Evolutionary conservation across 2,329 filamentous ascomycete genomes (phyloP).

Genomic region (Fusarium sp.): DNA sequence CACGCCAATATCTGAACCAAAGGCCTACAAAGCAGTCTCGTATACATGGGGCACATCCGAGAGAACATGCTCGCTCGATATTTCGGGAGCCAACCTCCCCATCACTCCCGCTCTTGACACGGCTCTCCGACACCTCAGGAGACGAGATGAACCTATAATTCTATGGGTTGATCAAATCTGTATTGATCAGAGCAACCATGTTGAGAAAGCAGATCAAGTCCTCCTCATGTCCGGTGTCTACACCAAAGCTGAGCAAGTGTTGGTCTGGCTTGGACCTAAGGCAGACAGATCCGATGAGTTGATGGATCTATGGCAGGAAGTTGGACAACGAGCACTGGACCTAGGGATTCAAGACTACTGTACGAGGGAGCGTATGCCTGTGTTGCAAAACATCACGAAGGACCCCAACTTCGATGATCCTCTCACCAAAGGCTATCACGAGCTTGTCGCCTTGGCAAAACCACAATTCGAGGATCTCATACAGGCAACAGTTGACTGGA

Average conservation of each 20-base stretch:
- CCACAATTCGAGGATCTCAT: neutral
- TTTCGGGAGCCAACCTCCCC: neutral
- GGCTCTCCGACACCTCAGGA: neutral
- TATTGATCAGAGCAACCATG: neutral
- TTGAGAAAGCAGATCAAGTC: conserved; percentile 1
- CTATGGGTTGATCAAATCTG: conserved; percentile 8
- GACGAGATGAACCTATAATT: neutral
- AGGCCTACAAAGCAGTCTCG: neutral
- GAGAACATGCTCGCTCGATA: neutral
- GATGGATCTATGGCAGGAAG: neutral
- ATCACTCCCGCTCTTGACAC: conserved; percentile 1
- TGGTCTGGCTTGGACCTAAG: neutral
- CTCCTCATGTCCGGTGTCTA: conserved; percentile 7
- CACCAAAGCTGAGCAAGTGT: neutral
- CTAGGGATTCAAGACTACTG: neutral
- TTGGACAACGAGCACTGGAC: neutral
- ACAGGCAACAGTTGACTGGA: neutral
- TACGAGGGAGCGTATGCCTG: neutral
- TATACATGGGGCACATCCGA: conserved; percentile 3
- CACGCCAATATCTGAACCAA: neutral
- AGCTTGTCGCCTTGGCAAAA: neutral
- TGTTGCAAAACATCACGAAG: neutral
- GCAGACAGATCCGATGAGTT: conserved; percentile 2
- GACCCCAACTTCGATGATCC: neutral
- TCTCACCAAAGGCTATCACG: neutral